phyloP scores from a whole-genome alignment of 2,329 filamentous ascomycete genomes.

The Shiraia sp. region DNA sequence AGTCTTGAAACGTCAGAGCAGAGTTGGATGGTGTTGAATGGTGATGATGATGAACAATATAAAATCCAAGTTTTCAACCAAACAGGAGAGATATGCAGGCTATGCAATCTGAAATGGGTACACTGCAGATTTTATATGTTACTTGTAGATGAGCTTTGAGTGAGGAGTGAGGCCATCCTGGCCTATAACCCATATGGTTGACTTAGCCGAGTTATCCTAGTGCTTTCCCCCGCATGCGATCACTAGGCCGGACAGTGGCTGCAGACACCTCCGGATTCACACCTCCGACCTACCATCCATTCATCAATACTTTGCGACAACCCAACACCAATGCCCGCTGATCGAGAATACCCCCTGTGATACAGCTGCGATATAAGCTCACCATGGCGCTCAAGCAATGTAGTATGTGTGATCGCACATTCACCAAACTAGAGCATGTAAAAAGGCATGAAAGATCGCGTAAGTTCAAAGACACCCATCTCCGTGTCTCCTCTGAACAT shows the following conservation, averaged over 20 bases:
- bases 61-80: conserved; percentile 3
- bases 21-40: neutral
- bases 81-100: conserved; percentile 14
- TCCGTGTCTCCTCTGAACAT: conserved; percentile 20
- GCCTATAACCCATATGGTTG: conserved; percentile 22
- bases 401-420: conserved; percentile 56
- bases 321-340: conserved; percentile 7
- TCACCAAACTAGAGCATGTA: conserved; percentile 60
- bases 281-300: conserved; percentile 17
- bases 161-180: conserved; percentile 23
- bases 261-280: conserved; percentile 17
- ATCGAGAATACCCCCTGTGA: conserved; percentile 2
- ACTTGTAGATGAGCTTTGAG: conserved; percentile 32
- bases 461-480: conserved; percentile 36
- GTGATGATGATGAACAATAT: too few species aligned
- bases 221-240: conserved; percentile 35
- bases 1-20: neutral
- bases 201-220: conserved; percentile 34
- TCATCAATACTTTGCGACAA: conserved; percentile 11
- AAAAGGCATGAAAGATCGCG: conserved; percentile 60
- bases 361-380: conserved; percentile 6
- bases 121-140: conserved; percentile 27
- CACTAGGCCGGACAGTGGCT: conserved; percentile 19
- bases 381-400: conserved; percentile 46
- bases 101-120: conserved; percentile 27